Conservation (phyloP, 495 filamentous ascomycete species). For the Penicillium bialowiezense region DNA sequence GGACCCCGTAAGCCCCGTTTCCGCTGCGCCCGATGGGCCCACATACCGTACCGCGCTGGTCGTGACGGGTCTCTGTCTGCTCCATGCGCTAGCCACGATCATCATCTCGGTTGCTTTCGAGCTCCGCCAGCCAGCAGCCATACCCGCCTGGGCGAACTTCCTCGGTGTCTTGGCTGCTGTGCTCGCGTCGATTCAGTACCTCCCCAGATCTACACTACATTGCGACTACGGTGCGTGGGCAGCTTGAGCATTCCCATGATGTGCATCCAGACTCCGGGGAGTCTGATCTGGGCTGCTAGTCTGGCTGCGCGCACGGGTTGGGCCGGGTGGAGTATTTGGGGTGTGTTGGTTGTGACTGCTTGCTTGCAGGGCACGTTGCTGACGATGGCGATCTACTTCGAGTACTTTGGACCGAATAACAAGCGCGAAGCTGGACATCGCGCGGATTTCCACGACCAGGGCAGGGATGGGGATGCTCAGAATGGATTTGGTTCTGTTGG, state of each 20-base stretch:
- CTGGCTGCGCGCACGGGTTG: conserved; percentile 74
- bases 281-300: conserved; percentile 83
- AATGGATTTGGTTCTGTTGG: conserved; percentile 27
- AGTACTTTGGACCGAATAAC: conserved; percentile 45
- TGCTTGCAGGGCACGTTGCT: conserved; percentile 81
- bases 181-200: conserved; percentile 86
- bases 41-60: conserved; percentile 72
- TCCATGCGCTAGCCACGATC: conserved; percentile 67
- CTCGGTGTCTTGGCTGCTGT: conserved; percentile 73
- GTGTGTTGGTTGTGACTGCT: conserved; percentile 81
- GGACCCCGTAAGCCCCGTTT: conserved; percentile 20
- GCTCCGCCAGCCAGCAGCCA: conserved; percentile 50
- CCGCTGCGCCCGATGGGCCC: conserved; percentile 39
- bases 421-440: conserved; percentile 27
- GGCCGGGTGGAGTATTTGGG: conserved; percentile 94
- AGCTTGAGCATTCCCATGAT: conserved; percentile 97
- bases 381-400: conserved; percentile 75
- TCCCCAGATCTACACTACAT: conserved; percentile 95
- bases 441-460: too few species aligned
- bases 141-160: conserved; percentile 76
- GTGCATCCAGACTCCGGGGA: conserved; percentile 94
- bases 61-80: conserved; percentile 64
- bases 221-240: conserved; percentile 74
- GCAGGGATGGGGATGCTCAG: conserved; percentile 28
- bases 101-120: conserved; percentile 63